A percentile compares a stretch with the other conserved stretches of the same genome.
Conservation (phyloP, 441 rosid genomes). For the Euphorbia schlechtendalii region DNA sequence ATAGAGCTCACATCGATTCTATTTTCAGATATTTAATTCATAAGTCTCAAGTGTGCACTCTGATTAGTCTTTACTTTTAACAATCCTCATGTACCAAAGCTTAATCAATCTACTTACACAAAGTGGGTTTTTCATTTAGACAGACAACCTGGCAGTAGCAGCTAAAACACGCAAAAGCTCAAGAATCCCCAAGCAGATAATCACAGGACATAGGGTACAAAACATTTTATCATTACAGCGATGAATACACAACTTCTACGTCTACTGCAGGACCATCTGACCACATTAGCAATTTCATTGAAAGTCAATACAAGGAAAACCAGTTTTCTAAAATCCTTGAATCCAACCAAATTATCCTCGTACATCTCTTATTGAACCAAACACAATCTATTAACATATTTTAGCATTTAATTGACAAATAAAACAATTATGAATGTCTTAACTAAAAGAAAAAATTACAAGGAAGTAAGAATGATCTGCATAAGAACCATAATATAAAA, state of each 20-base stretch:
- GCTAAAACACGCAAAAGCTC: background rate
- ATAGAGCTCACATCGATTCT: background rate
- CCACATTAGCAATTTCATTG: slow-evolving; percentile 21
- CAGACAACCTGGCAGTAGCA: background rate
- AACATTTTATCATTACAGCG: slow-evolving; percentile 2
- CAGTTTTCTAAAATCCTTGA: slow-evolving; percentile 6
- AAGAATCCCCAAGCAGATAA: background rate
- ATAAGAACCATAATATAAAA: background rate
- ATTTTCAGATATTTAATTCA: background rate
- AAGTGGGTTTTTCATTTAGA: background rate
- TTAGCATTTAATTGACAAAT: background rate
- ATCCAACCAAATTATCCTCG: background rate
- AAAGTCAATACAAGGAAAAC: slow-evolving; percentile 12
- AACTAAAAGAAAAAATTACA: background rate
- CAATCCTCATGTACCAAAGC: background rate
- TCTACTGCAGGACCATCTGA: background rate
- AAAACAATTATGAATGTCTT: background rate
- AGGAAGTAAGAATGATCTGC: background rate
- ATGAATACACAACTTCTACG: slow-evolving; percentile 12
- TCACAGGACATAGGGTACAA: background rate
- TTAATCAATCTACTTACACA: no score
- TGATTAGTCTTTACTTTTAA: background rate
- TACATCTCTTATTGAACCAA: background rate
- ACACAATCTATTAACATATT: background rate
- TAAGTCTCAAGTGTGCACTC: no score